Conservation (phyloP, 2,329 filamentous ascomycete species). For the Botryotinia calthae region DNA sequence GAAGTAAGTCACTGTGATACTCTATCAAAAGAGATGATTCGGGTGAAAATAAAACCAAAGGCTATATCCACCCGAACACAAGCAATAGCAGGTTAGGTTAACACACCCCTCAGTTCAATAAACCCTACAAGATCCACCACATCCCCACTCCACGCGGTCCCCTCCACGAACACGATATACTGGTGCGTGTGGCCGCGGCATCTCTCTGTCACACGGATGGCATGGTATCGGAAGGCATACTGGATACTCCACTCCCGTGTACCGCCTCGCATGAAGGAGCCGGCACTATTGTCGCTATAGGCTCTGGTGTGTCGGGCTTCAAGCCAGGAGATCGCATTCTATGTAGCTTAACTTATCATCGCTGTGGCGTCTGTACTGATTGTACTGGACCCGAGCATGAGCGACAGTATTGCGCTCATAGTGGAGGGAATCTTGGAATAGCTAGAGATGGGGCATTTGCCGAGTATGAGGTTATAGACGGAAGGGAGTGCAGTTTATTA, state of each 20-base stretch:
- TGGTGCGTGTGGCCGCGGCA: slow-evolving; percentile 55
- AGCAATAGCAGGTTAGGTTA: not conserved
- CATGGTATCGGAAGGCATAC: slow-evolving; percentile 52
- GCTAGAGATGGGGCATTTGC: slow-evolving; percentile 54
- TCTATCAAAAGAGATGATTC: not conserved
- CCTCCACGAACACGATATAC: slow-evolving; percentile 51
- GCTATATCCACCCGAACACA: not conserved
- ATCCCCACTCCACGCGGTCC: slow-evolving; percentile 46
- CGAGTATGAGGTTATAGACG: slow-evolving; percentile 54
- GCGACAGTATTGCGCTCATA: slow-evolving; percentile 51
- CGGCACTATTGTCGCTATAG: slow-evolving; percentile 38
- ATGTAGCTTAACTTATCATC: slow-evolving; percentile 51
- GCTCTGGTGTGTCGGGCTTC: slow-evolving; percentile 36
- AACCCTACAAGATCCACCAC: slow-evolving; percentile 52
- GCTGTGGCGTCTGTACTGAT: slow-evolving; percentile 52
- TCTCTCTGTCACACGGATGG: slow-evolving; percentile 62
- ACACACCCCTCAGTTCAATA: slow-evolving; percentile 44
- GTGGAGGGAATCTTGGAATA: slow-evolving; percentile 49
- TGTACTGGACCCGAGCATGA: slow-evolving; percentile 50
- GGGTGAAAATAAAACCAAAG: no score
- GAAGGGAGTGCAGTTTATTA: slow-evolving; percentile 45
- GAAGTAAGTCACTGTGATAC: slow-evolving; percentile 38
- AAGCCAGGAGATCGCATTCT: slow-evolving; percentile 47
- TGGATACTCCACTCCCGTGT: slow-evolving; percentile 49
- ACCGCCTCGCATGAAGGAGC: slow-evolving; percentile 46